Evolutionary conservation across 805 yeast genomes (phyloP).

Genomic region (Cephaloascus fragrans): DNA sequence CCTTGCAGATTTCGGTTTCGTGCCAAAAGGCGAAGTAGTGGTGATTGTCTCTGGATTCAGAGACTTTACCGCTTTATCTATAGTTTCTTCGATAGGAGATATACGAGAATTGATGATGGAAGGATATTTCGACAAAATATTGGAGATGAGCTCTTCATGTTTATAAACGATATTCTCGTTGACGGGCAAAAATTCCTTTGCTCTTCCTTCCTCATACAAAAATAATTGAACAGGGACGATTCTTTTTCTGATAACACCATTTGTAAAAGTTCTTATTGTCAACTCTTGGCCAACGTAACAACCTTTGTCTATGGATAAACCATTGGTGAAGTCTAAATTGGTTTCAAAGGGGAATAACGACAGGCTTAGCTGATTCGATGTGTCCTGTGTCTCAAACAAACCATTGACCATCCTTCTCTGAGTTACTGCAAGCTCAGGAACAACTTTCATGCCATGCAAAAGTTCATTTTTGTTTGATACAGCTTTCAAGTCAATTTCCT

Average conservation of each 20-base stretch:
- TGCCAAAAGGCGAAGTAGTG: constrained; percentile 30
- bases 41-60: not conserved
- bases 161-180: not conserved
- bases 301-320: constrained; percentile 82
- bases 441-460: constrained; percentile 37
- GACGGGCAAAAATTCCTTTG: not conserved
- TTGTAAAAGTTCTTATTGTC: constrained; percentile 78
- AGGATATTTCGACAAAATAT: too few relatives aligned
- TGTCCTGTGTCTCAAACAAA: constrained; percentile 25
- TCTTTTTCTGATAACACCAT: constrained; percentile 77
- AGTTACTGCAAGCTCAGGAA: constrained; percentile 43
- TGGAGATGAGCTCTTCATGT: not conserved
- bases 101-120: not conserved
- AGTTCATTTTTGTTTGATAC: constrained; percentile 7
- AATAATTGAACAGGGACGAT: constrained; percentile 52
- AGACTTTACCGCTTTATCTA: constrained; percentile 2
- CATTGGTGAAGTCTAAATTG: constrained; percentile 73
- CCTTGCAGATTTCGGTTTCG: constrained; percentile 30
- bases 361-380: constrained; percentile 12
- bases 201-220: constrained; percentile 6
- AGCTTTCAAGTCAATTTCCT: constrained; percentile 5
- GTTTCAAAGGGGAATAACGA: constrained; percentile 67
- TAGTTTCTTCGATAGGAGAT: not conserved
- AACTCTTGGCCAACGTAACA: constrained; percentile 96
- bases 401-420: constrained; percentile 33